Percentiles rank a stretch among this genome's conserved stretches.
Conservation (phyloP, 78 protist species). For the Polysphondylium violaceum region DNA sequence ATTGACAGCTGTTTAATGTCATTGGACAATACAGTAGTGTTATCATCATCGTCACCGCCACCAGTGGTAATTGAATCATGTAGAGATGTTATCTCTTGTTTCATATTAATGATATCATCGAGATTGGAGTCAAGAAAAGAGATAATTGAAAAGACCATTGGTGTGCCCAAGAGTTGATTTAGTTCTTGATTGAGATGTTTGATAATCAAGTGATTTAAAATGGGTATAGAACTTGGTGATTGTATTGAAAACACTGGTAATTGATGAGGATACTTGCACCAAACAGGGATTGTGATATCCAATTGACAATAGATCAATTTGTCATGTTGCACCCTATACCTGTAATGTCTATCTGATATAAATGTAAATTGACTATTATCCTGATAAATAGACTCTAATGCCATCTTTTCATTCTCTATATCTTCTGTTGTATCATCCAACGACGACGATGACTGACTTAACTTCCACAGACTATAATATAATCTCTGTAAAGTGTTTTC, state of each 20-base stretch:
- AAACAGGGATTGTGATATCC: background rate
- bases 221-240: background rate
- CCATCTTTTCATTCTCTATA: slow-evolving; percentile 25
- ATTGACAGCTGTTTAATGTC: background rate
- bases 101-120: background rate
- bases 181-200: slow-evolving; percentile 1
- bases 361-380: slow-evolving; percentile 1
- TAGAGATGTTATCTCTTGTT: background rate
- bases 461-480: no score
- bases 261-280: background rate
- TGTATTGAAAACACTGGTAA: slow-evolving; percentile 25
- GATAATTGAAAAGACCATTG: slow-evolving; percentile 45
- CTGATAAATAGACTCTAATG: slow-evolving; percentile 51
- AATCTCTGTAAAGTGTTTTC: background rate
- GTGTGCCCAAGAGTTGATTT: slow-evolving; percentile 21
- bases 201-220: background rate
- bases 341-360: background rate
- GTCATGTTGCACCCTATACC: no score
- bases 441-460: no score
- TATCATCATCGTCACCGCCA: background rate
- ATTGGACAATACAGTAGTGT: background rate
- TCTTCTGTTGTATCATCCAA: background rate
- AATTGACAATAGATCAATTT: background rate
- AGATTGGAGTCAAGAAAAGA: background rate
- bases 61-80: background rate